Base-by-base conservation (phyloP, 352 stramenopile species). In the Elongisporangium prolatum region DNA sequence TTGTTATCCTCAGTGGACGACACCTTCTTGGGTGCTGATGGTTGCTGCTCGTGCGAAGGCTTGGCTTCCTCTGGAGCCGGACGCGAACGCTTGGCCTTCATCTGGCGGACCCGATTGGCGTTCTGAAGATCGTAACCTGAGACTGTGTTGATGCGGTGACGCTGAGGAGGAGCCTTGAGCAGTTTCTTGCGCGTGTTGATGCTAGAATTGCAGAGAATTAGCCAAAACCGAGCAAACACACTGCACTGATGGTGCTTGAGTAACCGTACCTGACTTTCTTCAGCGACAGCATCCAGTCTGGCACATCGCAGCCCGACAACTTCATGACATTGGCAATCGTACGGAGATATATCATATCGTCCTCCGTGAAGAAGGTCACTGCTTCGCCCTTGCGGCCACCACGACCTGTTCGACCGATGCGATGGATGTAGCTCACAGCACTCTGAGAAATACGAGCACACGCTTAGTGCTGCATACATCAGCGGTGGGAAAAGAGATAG, bases 251-350 rank as follows among this genome's bases (percentile, higher is more conserved):
- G 56, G 9, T 17, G 16, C 8, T n/a, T 20, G 2, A 22, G 1
- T 20, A 22, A 16, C 14, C 69, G 38, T 83, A 92, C 83, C 79
- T 95, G 53, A 84, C 75, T 61, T 94, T 97, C 69, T 98, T 98
- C 44, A 99, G 75, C 63, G 88, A 87, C 38, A 99, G 81, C 96
- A 99, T 99, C 97, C 97, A 99, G 37, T 98, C 88, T 14, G 96
- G 95, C 14, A 99, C 96, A 18, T 98, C 89, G 64, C 96, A 98
- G 28, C 97, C 97, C 52, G 86, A 98, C n/a, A 98, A 78, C 64
- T 97, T 97, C 92, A 99, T 99, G 47, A 99, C 92, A 64, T 99
- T 99, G 18, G 97, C 97, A 63, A 99, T 98, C 17, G 93, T 91
- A 11, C 97, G 89, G 48, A 99, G 67, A 58, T 97, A 92, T 28